Evolutionary conservation across 2,329 filamentous ascomycete species (phyloP), one percentile per base, ranked within the genome.

Genomic region (Didymella pomorum): DNA sequence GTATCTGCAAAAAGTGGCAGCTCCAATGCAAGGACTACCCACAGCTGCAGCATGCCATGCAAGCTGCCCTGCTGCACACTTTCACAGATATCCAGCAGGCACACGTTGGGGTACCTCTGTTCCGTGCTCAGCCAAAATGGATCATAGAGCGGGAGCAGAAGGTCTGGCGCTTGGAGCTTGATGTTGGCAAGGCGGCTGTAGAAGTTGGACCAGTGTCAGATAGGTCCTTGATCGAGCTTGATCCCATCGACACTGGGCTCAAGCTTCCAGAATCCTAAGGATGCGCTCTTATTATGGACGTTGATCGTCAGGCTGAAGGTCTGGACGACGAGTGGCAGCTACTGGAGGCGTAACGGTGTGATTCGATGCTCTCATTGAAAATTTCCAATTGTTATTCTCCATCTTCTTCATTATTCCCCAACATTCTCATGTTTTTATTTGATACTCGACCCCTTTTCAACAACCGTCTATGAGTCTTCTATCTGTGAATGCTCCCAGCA

Each of bases 401-500:
- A n/a, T n/a, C n/a, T n/a, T n/a, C n/a, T n/a, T n/a, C n/a, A n/a
- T n/a, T n/a, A n/a, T n/a, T 29, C 43, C 18, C 21, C n/a, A 14
- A 10, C 12, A 4, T 50, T 18, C 20, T n/a, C n/a, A n/a, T n/a
- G n/a, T n/a, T n/a, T n/a, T n/a, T n/a, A n/a, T n/a, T n/a, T n/a
- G n/a, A n/a, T n/a, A n/a, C n/a, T n/a, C n/a, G n/a, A n/a, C n/a
- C n/a, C n/a, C n/a, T 18, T 18, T 5, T 5, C n/a, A 41, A 9
- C 21, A 14, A 16, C 16, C 6, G 21, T 11, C 9, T 18, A 23
- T 18, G 33, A 44, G 1, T 18, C 21, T 7, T 29, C 28, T 57
- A 60, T 21, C 59, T 51, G 16, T 55, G 56, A 11, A 71, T 50
- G 45, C 67, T 70, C n/a, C 69, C 68, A 12, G 61, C 64, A 28